phyloP scores from a whole-genome alignment of 2,329 filamentous ascomycete genomes.

The Neurospora sp. region DNA sequence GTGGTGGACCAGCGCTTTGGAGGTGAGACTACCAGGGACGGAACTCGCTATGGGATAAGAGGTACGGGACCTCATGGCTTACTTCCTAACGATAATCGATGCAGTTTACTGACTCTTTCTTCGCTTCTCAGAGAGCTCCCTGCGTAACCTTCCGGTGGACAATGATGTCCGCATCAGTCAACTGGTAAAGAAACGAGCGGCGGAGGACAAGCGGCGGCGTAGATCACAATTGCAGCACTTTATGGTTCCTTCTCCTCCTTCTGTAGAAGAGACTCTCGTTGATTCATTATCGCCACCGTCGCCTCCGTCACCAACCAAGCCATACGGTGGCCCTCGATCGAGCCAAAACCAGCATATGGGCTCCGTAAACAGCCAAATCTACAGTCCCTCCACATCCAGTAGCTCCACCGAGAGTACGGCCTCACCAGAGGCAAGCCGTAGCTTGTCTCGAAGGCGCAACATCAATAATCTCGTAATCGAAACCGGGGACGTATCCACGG shows the following conservation, averaged over 20 bases:
- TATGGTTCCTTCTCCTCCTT: background rate
- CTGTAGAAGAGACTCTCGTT: background rate
- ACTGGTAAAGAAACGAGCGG: slow-evolving; percentile 2
- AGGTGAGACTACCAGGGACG: background rate
- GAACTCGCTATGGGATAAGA: background rate
- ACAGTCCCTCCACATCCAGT: background rate
- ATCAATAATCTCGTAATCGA: background rate
- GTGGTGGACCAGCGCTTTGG: background rate
- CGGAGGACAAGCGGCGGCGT: background rate
- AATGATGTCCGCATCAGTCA: slow-evolving; percentile 9
- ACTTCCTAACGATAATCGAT: background rate
- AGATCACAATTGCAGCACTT: background rate
- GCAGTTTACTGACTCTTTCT: background rate
- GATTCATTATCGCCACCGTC: background rate
- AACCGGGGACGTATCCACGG: background rate
- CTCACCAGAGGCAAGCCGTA: background rate
- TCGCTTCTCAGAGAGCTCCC: background rate
- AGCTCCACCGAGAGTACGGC: background rate
- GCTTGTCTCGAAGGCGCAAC: background rate
- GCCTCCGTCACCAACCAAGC: background rate
- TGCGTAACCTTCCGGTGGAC: background rate
- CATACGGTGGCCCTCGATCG: background rate
- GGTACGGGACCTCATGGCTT: background rate
- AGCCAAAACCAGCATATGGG: background rate
- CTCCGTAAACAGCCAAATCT: background rate